These are phyloP conservation scores for Ogataea populi-albae DNA, from an alignment of 805 yeast species.

Conservation along the genomic window DNA sequence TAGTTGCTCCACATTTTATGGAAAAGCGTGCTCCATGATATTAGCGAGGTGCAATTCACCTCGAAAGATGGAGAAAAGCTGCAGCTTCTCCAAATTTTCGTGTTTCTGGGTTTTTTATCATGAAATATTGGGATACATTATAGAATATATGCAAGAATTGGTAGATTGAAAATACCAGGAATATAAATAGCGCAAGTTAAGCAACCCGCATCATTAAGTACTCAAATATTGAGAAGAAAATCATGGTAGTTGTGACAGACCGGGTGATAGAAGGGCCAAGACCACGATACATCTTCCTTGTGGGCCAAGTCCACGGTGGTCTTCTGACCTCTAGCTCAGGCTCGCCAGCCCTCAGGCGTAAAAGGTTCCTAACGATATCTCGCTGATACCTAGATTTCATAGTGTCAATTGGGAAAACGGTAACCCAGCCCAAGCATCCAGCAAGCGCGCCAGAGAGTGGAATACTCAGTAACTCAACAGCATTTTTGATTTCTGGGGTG, in stretches of 20 bases:
- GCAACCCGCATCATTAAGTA: constrained; percentile 56
- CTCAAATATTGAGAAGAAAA: constrained; percentile 73
- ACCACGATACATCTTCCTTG: constrained; percentile 65
- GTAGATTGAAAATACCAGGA: too few relatives aligned
- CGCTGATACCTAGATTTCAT: constrained; percentile 72
- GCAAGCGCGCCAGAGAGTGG: constrained; percentile 77
- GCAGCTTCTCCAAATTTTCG: too few relatives aligned
- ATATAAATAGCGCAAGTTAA: too few relatives aligned
- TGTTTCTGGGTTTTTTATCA: too few relatives aligned
- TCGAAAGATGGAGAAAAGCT: too few relatives aligned
- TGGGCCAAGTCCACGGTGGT: constrained; percentile 38
- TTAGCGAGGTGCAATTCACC: too few relatives aligned
- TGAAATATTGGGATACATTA: too few relatives aligned
- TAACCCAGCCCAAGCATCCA: constrained; percentile 71
- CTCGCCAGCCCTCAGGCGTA: constrained; percentile 48
- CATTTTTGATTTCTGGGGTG: constrained; percentile 19
- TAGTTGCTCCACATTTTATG: too few relatives aligned
- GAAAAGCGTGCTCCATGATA: too few relatives aligned
- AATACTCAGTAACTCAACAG: constrained; percentile 41
- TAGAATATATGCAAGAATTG: too few relatives aligned
- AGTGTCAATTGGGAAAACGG: constrained; percentile 80
- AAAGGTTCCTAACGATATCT: constrained; percentile 67
- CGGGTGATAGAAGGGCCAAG: constrained; percentile 71
- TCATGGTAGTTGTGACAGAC: constrained; percentile 69
- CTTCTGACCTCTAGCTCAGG: constrained; percentile 36